These are phyloP conservation scores for Hyphodiscus hymeniophilus DNA, from an alignment of 495 filamentous ascomycete genomes.

Conservation along the genomic window DNA sequence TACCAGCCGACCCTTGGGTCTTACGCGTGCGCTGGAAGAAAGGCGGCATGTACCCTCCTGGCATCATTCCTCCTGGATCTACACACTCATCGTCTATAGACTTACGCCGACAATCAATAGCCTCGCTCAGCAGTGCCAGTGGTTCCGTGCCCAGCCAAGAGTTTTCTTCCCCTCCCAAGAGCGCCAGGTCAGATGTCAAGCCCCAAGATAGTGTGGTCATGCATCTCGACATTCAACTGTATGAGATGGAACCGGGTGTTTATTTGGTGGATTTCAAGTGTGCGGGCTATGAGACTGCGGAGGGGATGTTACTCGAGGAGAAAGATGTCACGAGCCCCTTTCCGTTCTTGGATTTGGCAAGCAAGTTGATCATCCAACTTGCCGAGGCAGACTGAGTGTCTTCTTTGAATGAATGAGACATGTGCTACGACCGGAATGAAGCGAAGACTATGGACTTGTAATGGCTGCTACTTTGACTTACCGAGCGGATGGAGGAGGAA, in stretches of 20 bases:
- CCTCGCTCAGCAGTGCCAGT: constrained; percentile 29
- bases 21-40: constrained; percentile 84
- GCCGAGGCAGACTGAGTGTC: constrained; percentile 50
- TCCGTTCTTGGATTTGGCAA: constrained; percentile 69
- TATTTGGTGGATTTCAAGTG: constrained; percentile 99
- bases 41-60: constrained; percentile 52
- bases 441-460: background rate
- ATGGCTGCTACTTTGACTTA: background rate
- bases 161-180: constrained; percentile 18
- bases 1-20: constrained; percentile 93
- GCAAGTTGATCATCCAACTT: constrained; percentile 65
- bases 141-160: constrained; percentile 20
- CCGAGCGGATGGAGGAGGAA: background rate
- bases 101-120: constrained; percentile 21
- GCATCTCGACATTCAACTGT: constrained; percentile 93
- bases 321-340: constrained; percentile 71
- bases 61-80: constrained; percentile 19
- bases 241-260: constrained; percentile 85
- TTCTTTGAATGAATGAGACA: background rate
- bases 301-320: constrained; percentile 51
- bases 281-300: constrained; percentile 82
- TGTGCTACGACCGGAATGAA: background rate
- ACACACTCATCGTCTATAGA: constrained; percentile 24
- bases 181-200: constrained; percentile 21
- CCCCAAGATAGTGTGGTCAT: constrained; percentile 59